These are phyloP conservation scores for Pouteria campechiana DNA, from an alignment of 179 eudicot species.

Conservation along the genomic window DNA sequence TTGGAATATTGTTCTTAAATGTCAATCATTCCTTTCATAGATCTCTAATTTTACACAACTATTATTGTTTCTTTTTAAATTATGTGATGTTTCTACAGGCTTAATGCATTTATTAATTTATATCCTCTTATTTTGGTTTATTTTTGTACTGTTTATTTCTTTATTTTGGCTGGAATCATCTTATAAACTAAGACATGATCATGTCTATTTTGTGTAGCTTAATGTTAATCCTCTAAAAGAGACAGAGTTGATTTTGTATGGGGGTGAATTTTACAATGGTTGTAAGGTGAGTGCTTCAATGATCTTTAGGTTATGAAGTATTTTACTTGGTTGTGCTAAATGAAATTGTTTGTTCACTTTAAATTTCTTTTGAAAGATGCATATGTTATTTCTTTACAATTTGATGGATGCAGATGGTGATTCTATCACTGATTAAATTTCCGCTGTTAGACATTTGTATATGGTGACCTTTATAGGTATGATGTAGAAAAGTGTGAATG, in stretches of 20 bases:
- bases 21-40: too few relatives aligned
- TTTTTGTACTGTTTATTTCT: neutral
- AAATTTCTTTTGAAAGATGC: neutral
- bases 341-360: neutral
- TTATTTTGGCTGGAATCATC: neutral
- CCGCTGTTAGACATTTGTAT: conserved; percentile 90
- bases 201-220: conserved; percentile 32
- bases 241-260: conserved; percentile 81
- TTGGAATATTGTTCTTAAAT: too few relatives aligned
- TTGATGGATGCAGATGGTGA: conserved; percentile 44
- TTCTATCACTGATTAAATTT: too few relatives aligned
- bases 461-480: conserved; percentile 89
- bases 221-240: conserved; percentile 85
- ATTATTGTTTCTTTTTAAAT: too few relatives aligned
- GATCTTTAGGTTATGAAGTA: too few relatives aligned
- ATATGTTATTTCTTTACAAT: conserved; percentile 1
- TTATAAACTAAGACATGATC: too few relatives aligned
- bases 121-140: too few relatives aligned
- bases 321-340: too few relatives aligned
- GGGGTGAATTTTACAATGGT: conserved; percentile 98
- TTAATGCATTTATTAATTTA: too few relatives aligned
- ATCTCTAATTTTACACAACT: too few relatives aligned
- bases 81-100: too few relatives aligned
- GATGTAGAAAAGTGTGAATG: conserved; percentile 93
- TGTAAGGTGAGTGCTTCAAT: conserved; percentile 48